A percentile compares a stretch with the other conserved stretches of the same genome.
These are phyloP conservation scores for Penicillium paneum DNA, from an alignment of 2,329 filamentous ascomycete species.

Conservation along the genomic window DNA sequence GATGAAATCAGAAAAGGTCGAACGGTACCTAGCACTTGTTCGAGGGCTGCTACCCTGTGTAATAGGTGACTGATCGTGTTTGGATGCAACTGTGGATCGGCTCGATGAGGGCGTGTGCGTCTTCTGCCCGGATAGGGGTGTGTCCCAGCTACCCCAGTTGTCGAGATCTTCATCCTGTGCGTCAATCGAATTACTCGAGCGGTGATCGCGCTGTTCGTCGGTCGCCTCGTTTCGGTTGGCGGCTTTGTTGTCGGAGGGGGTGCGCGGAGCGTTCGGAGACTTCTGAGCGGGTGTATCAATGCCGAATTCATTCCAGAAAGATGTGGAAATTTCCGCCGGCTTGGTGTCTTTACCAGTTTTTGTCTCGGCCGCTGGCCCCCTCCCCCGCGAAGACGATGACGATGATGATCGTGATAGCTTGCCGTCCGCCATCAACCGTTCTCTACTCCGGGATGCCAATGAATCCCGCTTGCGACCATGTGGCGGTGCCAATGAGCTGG, in stretches of 20 bases:
- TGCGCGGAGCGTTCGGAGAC: constrained; percentile 32
- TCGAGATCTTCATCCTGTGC: constrained; percentile 47
- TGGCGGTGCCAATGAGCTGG: constrained; percentile 20
- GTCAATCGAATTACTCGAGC: constrained; percentile 23
- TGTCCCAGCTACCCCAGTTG: constrained; percentile 57
- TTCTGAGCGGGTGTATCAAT: constrained; percentile 47
- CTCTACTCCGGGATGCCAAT: constrained; percentile 33
- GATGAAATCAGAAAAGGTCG: constrained; percentile 25
- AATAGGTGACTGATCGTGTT: constrained; percentile 45
- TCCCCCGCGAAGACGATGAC: constrained; percentile 31
- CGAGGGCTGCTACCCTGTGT: constrained; percentile 50
- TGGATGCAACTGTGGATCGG: constrained; percentile 52
- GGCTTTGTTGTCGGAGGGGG: constrained; percentile 21
- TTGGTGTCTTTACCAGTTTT: constrained; percentile 43
- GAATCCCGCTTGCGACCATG: constrained; percentile 30
- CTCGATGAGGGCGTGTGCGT: constrained; percentile 45
- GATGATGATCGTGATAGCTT: constrained; percentile 32
- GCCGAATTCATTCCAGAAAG: constrained; percentile 53
- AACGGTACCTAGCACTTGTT: constrained; percentile 53
- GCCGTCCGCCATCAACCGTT: constrained; percentile 30
- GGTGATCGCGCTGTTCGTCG: constrained; percentile 35
- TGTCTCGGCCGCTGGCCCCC: constrained; percentile 30
- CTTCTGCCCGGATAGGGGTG: constrained; percentile 39
- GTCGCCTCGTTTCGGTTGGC: constrained; percentile 18
- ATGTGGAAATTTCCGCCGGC: constrained; percentile 43